Evolutionary conservation across 164 flowering plant genomes (phyloP), one percentile per base, ranked within the genome.

Genomic region (Stephania japonica): DNA sequence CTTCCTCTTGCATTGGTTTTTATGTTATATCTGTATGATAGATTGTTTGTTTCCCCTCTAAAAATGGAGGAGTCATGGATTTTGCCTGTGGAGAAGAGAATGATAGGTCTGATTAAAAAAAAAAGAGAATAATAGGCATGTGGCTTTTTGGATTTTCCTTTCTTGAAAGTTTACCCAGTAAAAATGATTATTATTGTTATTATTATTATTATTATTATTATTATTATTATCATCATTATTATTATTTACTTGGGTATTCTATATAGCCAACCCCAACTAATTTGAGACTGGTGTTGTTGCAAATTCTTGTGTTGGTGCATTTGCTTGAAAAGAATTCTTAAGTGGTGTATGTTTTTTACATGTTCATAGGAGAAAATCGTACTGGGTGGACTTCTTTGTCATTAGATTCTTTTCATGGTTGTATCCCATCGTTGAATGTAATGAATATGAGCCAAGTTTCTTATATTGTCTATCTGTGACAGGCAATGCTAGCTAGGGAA

Each of bases 401-500:
- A 2, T 32, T 32, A 32, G 38, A 4, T 4, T 32, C 38, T 16
- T 53, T 12, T 53, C n/a, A 13, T 53, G 14, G 61, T 13, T 12
- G 18, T 12, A 6, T 53, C 61, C 61, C 14, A 53, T 53, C 61
- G 18, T 53, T 53, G 18, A 10, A 38, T 9, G 42, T 44, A 23
- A 23, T 21, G 50, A 49, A 43, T 66, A 24, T 23, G 7, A 24
- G 3, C 49, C 18, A 49, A 38, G 10, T 27, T 4, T 6, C 56
- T 56, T 66, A 66, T 63, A 47, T 23, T 67, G 7, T 43, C 8
- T 68, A 6, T 65, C 42, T 6, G 4, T 70, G n/a, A 68, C 80
- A 91, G 97, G 94, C 93, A 68, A 7, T 89, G 79, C 75, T 96
- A 76, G 97, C 97, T 24, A 87, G 98, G 75, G 99, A 96, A 73